Percentiles rank a stretch among this genome's conserved stretches.
Evolutionary conservation across 768 basidiomycete species (phyloP).

Genomic region (Russula foetens): DNA sequence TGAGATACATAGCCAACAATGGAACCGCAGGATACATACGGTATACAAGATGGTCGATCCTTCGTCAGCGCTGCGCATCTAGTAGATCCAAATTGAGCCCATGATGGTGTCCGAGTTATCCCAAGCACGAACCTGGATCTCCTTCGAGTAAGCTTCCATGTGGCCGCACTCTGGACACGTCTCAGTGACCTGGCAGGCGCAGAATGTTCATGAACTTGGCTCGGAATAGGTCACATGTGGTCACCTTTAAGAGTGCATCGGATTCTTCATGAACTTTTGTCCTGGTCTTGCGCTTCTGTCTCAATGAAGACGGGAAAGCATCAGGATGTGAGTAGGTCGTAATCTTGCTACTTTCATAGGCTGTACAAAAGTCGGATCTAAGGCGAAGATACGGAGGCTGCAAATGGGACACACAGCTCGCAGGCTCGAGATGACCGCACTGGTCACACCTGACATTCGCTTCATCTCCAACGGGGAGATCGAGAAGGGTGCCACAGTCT

Average conservation of each 20-base stretch:
- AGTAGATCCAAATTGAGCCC: not conserved
- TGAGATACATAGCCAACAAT: slow-evolving; percentile 12
- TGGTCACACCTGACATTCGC: slow-evolving; percentile 78
- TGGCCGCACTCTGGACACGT: slow-evolving; percentile 85
- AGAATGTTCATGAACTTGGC: not conserved
- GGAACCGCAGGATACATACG: slow-evolving; percentile 39
- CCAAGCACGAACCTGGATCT: slow-evolving; percentile 61
- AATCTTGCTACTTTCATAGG: slow-evolving; percentile 87
- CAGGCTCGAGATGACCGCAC: slow-evolving; percentile 80
- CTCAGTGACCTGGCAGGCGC: slow-evolving; percentile 61
- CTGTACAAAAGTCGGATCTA: slow-evolving; percentile 31
- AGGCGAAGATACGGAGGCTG: not conserved
- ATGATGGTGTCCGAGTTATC: not conserved
- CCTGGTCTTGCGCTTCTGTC: slow-evolving; percentile 85
- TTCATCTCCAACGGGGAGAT: slow-evolving; percentile 69
- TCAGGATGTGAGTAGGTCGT: slow-evolving; percentile 88
- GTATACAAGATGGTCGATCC: slow-evolving; percentile 92
- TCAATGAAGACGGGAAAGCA: slow-evolving; percentile 84
- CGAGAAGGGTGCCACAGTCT: slow-evolving; percentile 82
- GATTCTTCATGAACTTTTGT: slow-evolving; percentile 69
- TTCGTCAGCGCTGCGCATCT: slow-evolving; percentile 89
- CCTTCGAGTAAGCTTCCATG: slow-evolving; percentile 79
- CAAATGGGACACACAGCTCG: slow-evolving; percentile 60
- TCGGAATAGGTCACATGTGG: not conserved
- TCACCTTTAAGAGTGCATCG: slow-evolving; percentile 56